Base-by-base conservation (phyloP, 129 eudicot species). In the Lactuca saligna region DNA sequence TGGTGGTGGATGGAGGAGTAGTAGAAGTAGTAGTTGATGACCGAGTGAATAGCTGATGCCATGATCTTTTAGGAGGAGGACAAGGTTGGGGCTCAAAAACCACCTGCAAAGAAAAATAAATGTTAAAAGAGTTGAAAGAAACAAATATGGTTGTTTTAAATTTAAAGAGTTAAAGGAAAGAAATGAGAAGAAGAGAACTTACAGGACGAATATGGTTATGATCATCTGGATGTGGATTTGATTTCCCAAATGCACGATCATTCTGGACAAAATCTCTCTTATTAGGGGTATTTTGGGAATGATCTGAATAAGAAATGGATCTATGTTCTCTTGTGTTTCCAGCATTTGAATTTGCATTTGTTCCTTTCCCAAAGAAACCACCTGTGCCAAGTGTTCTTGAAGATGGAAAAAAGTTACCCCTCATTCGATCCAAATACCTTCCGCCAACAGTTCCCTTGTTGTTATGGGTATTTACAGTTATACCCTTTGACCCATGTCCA, bases 31-130 rank as follows among this genome's bases (percentile, higher is more conserved):
- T 62, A 80, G 87, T 20, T 69, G 88, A 57, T 31, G 96, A 76
- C 14, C 85, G 87, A 56, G 88, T 82, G 77, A 91, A 91, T 59
- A 91, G 66, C 60, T 91, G 96, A 20, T 88, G 93, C 97, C 97
- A 91, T 68, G 97, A 88, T 53, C 82, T 91, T 76, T 89, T 89
- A 7, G 96, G 97, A 56, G 90, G 85, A 34, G 90, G 72, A 65
- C 68, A 25, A 25, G 85, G 96, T 63, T 85, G 94, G 42, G 90
- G 74, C 72, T 91, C 96, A 72, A 75, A 55, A 69, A 77, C 66
- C 35, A 71, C 88, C 97, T 91, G 93, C 72, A 77, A 3, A 69
- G 64, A 61, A 57, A 57, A 50, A 33, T 25, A 25, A 25, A 25
- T 25, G 29, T 25, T 25, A 25, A 25, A 25, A n/a, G 25, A 20